Evolutionary conservation across 2,329 filamentous ascomycete species (phyloP).

Genomic region (Aspergillus bombycis): DNA sequence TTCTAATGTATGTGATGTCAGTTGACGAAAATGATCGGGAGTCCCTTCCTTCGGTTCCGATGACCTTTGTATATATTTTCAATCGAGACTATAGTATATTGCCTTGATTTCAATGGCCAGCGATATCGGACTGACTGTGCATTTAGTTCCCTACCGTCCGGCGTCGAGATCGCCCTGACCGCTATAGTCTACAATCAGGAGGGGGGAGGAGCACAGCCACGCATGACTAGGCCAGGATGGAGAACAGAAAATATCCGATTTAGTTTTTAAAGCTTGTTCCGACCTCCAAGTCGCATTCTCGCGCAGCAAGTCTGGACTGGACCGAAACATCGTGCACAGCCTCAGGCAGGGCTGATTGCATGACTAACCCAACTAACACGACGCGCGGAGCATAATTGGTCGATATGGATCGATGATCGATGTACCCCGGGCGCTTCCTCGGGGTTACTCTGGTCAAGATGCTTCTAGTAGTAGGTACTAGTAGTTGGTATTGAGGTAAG

Average conservation of each 20-base stretch:
- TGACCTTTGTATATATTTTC: background rate
- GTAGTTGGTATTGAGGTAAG: background rate
- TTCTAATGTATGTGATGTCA: constrained; percentile 5
- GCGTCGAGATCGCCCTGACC: background rate
- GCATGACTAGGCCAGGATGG: background rate
- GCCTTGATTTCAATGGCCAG: background rate
- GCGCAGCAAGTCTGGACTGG: background rate
- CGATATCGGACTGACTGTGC: constrained; percentile 1
- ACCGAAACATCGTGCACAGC: constrained; percentile 9
- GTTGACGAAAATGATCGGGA: background rate
- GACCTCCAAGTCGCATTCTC: background rate
- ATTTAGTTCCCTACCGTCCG: background rate
- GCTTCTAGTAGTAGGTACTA: background rate
- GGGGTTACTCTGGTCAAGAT: background rate
- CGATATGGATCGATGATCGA: background rate
- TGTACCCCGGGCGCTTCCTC: background rate
- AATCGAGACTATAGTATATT: background rate
- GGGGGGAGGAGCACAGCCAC: constrained; percentile 5
- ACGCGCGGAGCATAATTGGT: background rate
- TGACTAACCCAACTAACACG: background rate
- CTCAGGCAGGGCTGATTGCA: constrained; percentile 10
- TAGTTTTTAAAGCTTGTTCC: constrained; percentile 8
- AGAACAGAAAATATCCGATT: background rate
- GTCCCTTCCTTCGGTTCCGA: background rate
- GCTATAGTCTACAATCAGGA: background rate